These are phyloP conservation scores for Eutrema salsugineum DNA, from an alignment of 441 rosid species.

Conservation along the genomic window DNA sequence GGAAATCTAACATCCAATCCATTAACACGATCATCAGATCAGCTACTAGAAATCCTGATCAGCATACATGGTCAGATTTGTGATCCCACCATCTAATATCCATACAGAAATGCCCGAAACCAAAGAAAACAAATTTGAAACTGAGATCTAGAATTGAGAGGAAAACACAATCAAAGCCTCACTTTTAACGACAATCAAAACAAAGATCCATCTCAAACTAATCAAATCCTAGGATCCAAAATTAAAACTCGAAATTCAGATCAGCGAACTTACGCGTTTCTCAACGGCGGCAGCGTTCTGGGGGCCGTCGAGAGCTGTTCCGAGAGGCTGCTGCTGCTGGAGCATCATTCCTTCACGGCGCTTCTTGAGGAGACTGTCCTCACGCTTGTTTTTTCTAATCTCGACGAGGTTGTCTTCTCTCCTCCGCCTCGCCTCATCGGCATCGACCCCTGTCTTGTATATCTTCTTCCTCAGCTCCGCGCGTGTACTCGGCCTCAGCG, in stretches of 20 bases:
- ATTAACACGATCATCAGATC: slow-evolving; percentile 4
- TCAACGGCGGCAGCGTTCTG: slow-evolving; percentile 49
- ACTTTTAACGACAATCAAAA: neutral
- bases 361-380: slow-evolving; percentile 65
- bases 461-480: slow-evolving; percentile 65
- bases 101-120: neutral
- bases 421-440: slow-evolving; percentile 65
- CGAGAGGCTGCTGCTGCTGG: slow-evolving; percentile 47
- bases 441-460: slow-evolving; percentile 66
- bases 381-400: slow-evolving; percentile 70
- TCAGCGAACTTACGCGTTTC: slow-evolving; percentile 38
- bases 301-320: slow-evolving; percentile 33
- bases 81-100: neutral
- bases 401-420: slow-evolving; percentile 72
- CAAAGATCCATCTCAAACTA: slow-evolving; percentile 23
- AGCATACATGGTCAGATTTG: neutral
- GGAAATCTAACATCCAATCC: neutral
- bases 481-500: slow-evolving; percentile 60
- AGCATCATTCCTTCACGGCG: slow-evolving; percentile 59
- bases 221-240: slow-evolving; percentile 16
- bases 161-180: neutral
- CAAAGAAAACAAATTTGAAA: neutral
- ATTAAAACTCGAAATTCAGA: slow-evolving; percentile 7
- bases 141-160: slow-evolving; percentile 20
- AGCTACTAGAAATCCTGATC: neutral